Evolutionary conservation across 768 basidiomycete genomes (phyloP).

Genomic region (Coprinellus micaceus): DNA sequence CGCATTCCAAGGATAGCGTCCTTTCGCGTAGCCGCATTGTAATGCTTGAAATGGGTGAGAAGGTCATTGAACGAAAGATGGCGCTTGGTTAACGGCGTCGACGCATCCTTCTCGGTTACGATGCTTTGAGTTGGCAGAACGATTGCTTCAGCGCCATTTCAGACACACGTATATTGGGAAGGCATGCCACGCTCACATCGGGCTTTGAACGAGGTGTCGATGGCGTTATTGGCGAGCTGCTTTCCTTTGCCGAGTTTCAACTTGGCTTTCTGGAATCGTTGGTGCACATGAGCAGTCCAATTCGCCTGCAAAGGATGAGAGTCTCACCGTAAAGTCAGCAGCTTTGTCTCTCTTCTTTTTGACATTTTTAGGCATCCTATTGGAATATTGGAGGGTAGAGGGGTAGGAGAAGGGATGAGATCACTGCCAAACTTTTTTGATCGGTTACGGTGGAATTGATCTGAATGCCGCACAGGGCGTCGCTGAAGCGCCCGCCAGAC

Average conservation of each 20-base stretch:
- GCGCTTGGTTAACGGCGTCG: constrained; percentile 68
- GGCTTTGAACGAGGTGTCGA: constrained; percentile 95
- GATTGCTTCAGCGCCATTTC: constrained; percentile 58
- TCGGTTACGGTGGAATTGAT: no score
- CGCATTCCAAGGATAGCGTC: constrained; percentile 72
- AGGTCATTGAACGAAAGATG: constrained; percentile 77
- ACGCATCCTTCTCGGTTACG: constrained; percentile 47
- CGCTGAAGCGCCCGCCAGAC: no score
- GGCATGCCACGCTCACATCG: constrained; percentile 59
- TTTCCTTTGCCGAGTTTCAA: constrained; percentile 97
- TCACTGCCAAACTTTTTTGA: constrained; percentile 4
- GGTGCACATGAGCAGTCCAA: no score
- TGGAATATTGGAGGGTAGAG: not conserved
- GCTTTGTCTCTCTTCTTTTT: constrained; percentile 87
- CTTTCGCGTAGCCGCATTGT: constrained; percentile 72
- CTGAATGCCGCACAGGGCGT: no score
- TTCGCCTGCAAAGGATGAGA: constrained; percentile 5
- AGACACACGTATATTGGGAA: constrained; percentile 11
- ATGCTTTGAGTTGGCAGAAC: constrained; percentile 86
- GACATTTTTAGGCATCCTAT: constrained; percentile 74
- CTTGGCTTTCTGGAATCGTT: constrained; percentile 97
- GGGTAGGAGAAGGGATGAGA: not conserved
- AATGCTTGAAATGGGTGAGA: constrained; percentile 75
- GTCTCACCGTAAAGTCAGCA: constrained; percentile 76
- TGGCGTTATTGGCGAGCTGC: constrained; percentile 71